Percentiles rank a stretch among this genome's conserved stretches.
Conservation (phyloP, 2,329 filamentous ascomycete genomes). For the Ophiostoma novo-ulmi region DNA sequence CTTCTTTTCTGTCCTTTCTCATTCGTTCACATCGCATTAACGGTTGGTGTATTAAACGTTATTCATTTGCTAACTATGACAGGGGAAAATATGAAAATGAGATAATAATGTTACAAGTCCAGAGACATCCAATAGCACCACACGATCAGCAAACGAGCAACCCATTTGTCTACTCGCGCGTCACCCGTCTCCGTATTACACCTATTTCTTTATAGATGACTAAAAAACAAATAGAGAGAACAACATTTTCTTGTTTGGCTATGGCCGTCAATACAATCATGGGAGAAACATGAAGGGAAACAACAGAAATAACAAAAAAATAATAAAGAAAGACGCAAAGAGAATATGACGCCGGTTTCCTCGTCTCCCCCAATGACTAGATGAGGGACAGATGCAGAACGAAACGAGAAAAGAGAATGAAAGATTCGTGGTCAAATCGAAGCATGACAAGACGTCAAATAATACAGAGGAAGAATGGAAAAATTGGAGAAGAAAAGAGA, state of each 20-base stretch:
- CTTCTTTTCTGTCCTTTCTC: background rate
- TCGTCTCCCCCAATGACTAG: background rate
- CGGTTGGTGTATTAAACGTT: background rate
- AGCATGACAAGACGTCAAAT: background rate
- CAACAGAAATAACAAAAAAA: background rate
- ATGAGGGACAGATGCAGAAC: constrained; percentile 6
- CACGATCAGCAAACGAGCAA: background rate
- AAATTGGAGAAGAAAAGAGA: background rate
- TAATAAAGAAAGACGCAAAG: background rate
- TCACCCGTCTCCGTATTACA: background rate
- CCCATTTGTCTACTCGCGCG: background rate
- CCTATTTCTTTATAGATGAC: background rate
- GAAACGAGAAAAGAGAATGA: background rate
- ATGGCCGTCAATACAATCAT: background rate
- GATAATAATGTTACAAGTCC: constrained; percentile 8
- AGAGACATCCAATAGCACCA: background rate
- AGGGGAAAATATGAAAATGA: background rate
- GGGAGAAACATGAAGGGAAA: background rate
- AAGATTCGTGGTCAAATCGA: constrained; percentile 15
- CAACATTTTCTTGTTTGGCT: background rate
- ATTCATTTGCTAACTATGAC: constrained; percentile 7
- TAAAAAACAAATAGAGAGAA: background rate
- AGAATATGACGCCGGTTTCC: background rate
- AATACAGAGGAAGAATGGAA: constrained; percentile 1
- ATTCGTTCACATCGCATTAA: background rate